phyloP scores from a whole-genome alignment of 1,284 basidiomycete species.

The Cryptococcus sp. region DNA sequence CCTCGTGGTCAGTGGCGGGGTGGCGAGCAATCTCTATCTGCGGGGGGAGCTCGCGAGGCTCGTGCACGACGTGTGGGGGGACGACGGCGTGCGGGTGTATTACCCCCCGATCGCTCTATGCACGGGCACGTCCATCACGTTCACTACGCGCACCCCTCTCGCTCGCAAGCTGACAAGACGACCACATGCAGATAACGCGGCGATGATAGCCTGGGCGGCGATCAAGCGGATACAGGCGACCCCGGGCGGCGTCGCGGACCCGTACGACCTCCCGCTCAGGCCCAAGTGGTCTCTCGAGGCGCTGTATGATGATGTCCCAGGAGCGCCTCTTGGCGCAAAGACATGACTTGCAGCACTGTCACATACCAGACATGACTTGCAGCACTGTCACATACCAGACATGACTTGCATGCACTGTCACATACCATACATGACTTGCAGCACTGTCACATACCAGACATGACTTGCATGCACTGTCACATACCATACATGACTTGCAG shows the following conservation, averaged over 20 bases:
- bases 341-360: neutral
- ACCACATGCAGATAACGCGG: conserved; percentile 73
- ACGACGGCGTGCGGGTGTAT: conserved; percentile 46
- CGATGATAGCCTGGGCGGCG: conserved; percentile 89
- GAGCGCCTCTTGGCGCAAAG: neutral
- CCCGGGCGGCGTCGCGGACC: conserved; percentile 53
- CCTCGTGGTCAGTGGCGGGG: conserved; percentile 83
- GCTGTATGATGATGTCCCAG: conserved; percentile 55
- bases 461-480: no score
- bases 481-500: no score
- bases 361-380: no score
- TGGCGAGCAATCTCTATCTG: conserved; percentile 75
- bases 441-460: no score
- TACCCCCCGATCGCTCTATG: conserved; percentile 70
- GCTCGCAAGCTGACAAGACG: neutral
- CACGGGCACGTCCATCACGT: conserved; percentile 61
- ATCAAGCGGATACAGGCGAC: conserved; percentile 68
- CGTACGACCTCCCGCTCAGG: conserved; percentile 42
- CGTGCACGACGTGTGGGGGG: conserved; percentile 7
- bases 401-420: no score
- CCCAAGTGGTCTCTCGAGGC: conserved; percentile 51
- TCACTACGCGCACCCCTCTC: neutral
- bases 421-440: no score
- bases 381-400: no score
- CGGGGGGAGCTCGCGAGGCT: conserved; percentile 55